Base-by-base conservation (phyloP, 768 basidiomycete genomes). In the Mycena albidolilacea region DNA sequence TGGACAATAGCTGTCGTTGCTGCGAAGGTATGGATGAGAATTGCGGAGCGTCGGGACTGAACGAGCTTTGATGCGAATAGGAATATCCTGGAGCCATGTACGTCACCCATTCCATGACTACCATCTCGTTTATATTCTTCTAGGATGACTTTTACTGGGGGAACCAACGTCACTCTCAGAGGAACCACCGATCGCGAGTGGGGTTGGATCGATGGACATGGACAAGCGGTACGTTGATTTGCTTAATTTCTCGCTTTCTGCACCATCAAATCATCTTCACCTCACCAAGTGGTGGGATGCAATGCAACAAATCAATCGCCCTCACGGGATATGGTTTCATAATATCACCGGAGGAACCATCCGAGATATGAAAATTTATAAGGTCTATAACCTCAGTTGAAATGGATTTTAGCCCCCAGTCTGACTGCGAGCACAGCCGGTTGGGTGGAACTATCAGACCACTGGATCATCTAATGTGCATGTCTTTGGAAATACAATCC, bases 201-300 rank as follows among this genome's bases (percentile, higher is more conserved):
- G 82, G 85, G 84, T 39, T 85, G 84, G 84, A 79, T 86, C 1
- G 80, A 84, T 70, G 81, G 76, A 9, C 81, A 85, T 60, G 84
- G 85, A 7, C 81, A 83, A 64, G 67, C 67, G 48, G 67, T 69
- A 69, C 48, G 59, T 52, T 60, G 19, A 52, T 52, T 69, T 67
- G 46, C 66, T 59, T 57, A 23, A 43, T 67, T 55, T 67, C 21
- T 59, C 17, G 66, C 66, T 59, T 59, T 59, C 66, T 67, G 55
- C 66, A 67, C 57, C 66, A 58, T 67, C 30, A 19, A 67, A 67
- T 67, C 41, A 58, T 67, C 66, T 67, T 37, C 55, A 58, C 66
- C 55, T 67, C 55, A 59, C 46, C 43, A 58, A 82, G 80, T 84
- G 84, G 84, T 83, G 84, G 82, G 82, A 83, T 69, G 75, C 81